These are phyloP conservation scores for Paracoccidioides lutzii DNA, from an alignment of 2,329 filamentous ascomycete species.

Conservation along the genomic window DNA sequence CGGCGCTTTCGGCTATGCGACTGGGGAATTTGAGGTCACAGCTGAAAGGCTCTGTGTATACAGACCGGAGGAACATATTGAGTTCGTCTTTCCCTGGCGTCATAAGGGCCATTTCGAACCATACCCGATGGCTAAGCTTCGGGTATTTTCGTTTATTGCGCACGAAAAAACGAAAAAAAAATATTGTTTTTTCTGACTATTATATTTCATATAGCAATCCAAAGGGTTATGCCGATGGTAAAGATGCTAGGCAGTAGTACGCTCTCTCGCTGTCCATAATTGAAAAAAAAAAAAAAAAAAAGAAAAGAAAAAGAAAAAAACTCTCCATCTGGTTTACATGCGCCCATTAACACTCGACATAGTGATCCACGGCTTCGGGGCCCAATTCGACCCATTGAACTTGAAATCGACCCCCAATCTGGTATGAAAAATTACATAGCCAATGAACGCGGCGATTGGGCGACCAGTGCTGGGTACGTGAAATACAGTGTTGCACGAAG, in stretches of 20 bases:
- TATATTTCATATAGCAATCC: conserved; percentile 53
- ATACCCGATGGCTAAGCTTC: background rate
- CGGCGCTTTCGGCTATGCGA: conserved; percentile 73
- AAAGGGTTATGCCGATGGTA: conserved; percentile 71
- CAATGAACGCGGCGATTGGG: conserved; percentile 76
- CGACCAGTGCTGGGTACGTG: conserved; percentile 77
- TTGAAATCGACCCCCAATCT: conserved; percentile 59
- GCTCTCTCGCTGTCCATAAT: background rate
- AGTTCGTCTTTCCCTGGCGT: conserved; percentile 21
- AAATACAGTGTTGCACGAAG: conserved; percentile 59
- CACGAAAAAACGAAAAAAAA: background rate
- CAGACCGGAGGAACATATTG: conserved; percentile 53
- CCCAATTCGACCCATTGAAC: conserved; percentile 58
- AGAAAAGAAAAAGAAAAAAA: too few relatives aligned
- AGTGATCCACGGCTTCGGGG: conserved; percentile 64
- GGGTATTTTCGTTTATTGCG: background rate
- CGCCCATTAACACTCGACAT: conserved; percentile 26
- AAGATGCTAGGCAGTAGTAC: conserved; percentile 57
- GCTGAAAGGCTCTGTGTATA: conserved; percentile 69
- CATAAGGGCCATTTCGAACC: background rate
- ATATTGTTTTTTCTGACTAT: conserved; percentile 41
- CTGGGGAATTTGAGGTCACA: conserved; percentile 72
- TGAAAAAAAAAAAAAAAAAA: background rate
- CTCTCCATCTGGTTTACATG: too few relatives aligned
- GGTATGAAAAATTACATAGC: conserved; percentile 99